Evolutionary conservation across 1,139 yeast species (phyloP).

Genomic region (Saccharomyces pastorianus): DNA sequence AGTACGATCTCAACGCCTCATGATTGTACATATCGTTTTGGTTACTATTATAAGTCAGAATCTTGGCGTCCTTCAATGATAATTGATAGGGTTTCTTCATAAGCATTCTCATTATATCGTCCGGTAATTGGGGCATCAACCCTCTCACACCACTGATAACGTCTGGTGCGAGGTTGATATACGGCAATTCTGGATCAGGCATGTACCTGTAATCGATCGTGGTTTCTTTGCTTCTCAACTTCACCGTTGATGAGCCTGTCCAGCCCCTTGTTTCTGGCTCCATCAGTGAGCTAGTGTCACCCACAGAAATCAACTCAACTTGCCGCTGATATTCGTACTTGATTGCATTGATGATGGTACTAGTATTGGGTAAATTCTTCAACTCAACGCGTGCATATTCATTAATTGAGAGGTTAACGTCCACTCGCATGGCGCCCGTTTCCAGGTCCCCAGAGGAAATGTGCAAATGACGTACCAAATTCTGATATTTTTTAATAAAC

Average conservation of each 20-base stretch:
- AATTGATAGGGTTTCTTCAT: constrained; percentile 47
- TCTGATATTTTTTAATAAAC: constrained; percentile 75
- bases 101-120: constrained; percentile 44
- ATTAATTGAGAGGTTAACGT: constrained; percentile 77
- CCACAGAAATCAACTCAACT: constrained; percentile 34
- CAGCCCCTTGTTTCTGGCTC: constrained; percentile 85
- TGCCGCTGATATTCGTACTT: constrained; percentile 72
- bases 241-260: constrained; percentile 65
- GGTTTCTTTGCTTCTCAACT: constrained; percentile 68
- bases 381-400: constrained; percentile 72
- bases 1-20: constrained; percentile 46
- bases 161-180: constrained; percentile 40
- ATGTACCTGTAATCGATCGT: constrained; percentile 84
- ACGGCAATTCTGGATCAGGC: constrained; percentile 87
- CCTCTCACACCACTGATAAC: constrained; percentile 35
- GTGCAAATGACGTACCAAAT: constrained; percentile 55
- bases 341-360: constrained; percentile 74
- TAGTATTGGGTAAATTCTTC: constrained; percentile 77
- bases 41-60: constrained; percentile 22
- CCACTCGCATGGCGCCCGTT: constrained; percentile 91
- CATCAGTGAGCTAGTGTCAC: constrained; percentile 34
- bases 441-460: constrained; percentile 88
- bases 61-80: constrained; percentile 49
- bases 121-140: constrained; percentile 57
- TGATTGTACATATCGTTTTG: constrained; percentile 23